Percentiles rank a stretch among this genome's conserved stretches.
Evolutionary conservation across 2,329 filamentous ascomycete genomes (phyloP).

Genomic region (Myriosclerotinia scirpicola): DNA sequence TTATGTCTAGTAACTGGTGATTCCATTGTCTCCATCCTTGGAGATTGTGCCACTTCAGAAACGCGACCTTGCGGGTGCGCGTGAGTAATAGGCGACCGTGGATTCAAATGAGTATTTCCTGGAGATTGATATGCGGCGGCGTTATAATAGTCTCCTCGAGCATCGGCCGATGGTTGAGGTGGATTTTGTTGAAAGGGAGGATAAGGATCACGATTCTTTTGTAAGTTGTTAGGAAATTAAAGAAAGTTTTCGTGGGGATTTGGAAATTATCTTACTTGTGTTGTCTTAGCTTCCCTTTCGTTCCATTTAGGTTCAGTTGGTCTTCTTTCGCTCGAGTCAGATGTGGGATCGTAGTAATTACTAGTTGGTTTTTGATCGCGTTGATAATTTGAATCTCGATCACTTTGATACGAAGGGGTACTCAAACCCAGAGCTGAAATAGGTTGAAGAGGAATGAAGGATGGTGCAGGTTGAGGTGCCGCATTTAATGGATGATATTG

Average conservation of each 20-base stretch:
- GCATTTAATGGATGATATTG: constrained; percentile 37
- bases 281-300: constrained; percentile 35
- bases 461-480: constrained; percentile 32
- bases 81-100: constrained; percentile 53
- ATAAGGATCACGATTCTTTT: constrained; percentile 53
- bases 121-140: constrained; percentile 50
- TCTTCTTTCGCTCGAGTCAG: constrained; percentile 46
- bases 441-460: constrained; percentile 35
- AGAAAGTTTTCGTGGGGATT: constrained; percentile 6
- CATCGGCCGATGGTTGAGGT: constrained; percentile 39
- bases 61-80: constrained; percentile 43
- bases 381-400: constrained; percentile 36
- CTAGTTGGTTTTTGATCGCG: constrained; percentile 44
- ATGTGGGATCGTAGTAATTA: constrained; percentile 49
- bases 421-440: constrained; percentile 23
- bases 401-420: constrained; percentile 37
- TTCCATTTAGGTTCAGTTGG: constrained; percentile 41
- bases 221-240: constrained; percentile 12
- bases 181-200: constrained; percentile 43
- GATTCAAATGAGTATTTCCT: constrained; percentile 46
- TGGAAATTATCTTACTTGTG: constrained; percentile 37
- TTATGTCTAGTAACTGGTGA: constrained; percentile 51
- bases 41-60: constrained; percentile 37
- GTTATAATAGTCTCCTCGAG: constrained; percentile 52
- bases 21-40: constrained; percentile 43